Evolutionary conservation across 73 alveolate species (phyloP).

Genomic region (Paramecium tetraurelia): DNA sequence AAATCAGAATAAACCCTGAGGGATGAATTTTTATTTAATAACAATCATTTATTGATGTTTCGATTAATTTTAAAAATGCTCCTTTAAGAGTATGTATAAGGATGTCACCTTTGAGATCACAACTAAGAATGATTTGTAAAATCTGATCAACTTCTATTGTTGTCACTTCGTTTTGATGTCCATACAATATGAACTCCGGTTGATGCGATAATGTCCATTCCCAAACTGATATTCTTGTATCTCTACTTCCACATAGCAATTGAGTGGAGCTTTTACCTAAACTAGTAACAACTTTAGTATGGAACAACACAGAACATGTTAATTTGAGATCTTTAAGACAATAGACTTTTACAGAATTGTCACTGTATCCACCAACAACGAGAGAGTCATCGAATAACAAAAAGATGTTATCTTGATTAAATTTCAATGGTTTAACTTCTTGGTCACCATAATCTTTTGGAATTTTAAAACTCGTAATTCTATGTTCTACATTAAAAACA

Average conservation of each 20-base stretch:
- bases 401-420: not conserved
- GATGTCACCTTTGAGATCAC: not conserved
- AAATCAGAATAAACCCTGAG: not conserved
- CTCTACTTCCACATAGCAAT: constrained; percentile 46
- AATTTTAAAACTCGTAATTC: not conserved
- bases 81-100: constrained; percentile 4
- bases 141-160: not conserved
- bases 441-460: not conserved
- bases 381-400: not conserved
- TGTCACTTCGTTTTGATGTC: not conserved
- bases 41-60: not conserved
- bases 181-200: not conserved
- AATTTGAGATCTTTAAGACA: not conserved
- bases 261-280: not conserved
- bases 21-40: not conserved
- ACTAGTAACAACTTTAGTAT: constrained; percentile 27
- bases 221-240: constrained; percentile 59
- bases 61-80: not conserved
- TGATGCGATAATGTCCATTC: constrained; percentile 5
- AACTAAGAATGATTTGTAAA: not conserved
- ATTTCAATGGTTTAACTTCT: not conserved
- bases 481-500: not conserved
- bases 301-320: not conserved
- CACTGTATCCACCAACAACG: not conserved
- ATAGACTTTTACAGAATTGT: constrained; percentile 3